These are phyloP conservation scores for Ophiostoma australiae DNA, from an alignment of 2,329 filamentous ascomycete genomes.

Conservation along the genomic window DNA sequence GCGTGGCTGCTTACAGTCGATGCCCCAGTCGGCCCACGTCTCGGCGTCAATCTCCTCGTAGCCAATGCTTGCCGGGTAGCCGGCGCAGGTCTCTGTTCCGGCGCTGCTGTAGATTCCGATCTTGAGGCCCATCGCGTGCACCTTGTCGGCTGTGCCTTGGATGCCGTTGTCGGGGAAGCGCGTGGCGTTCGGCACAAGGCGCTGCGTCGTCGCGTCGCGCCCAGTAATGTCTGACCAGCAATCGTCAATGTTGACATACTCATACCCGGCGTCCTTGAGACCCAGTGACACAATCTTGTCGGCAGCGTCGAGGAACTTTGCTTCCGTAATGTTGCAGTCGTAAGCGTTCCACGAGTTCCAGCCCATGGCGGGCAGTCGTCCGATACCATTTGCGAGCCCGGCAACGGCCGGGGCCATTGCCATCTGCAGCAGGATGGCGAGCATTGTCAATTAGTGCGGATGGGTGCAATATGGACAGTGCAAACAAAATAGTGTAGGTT, in stretches of 20 bases:
- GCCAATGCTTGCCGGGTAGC: slow-evolving; percentile 53
- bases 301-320: slow-evolving; percentile 45
- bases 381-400: slow-evolving; percentile 19
- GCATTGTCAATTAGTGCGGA: background rate
- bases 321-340: slow-evolving; percentile 47
- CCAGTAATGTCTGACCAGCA: slow-evolving; percentile 50
- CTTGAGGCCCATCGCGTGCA: slow-evolving; percentile 56
- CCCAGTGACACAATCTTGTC: slow-evolving; percentile 46
- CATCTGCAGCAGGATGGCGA: background rate
- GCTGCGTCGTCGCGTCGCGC: slow-evolving; percentile 40
- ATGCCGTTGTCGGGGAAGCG: slow-evolving; percentile 56
- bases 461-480: background rate
- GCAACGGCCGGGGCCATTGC: background rate
- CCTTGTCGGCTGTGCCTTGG: slow-evolving; percentile 45
- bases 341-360: slow-evolving; percentile 54
- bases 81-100: slow-evolving; percentile 46
- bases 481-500: background rate
- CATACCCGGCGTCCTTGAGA: slow-evolving; percentile 50
- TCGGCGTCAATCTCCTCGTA: slow-evolving; percentile 54
- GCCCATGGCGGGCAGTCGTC: slow-evolving; percentile 40
- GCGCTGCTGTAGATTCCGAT: slow-evolving; percentile 59
- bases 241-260: slow-evolving; percentile 59
- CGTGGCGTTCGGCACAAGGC: slow-evolving; percentile 43
- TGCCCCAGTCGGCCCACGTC: slow-evolving; percentile 54
- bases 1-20: slow-evolving; percentile 44